phyloP scores from a whole-genome alignment of 2,329 filamentous ascomycete species.

The Sclerotinia sclerotiorum region DNA sequence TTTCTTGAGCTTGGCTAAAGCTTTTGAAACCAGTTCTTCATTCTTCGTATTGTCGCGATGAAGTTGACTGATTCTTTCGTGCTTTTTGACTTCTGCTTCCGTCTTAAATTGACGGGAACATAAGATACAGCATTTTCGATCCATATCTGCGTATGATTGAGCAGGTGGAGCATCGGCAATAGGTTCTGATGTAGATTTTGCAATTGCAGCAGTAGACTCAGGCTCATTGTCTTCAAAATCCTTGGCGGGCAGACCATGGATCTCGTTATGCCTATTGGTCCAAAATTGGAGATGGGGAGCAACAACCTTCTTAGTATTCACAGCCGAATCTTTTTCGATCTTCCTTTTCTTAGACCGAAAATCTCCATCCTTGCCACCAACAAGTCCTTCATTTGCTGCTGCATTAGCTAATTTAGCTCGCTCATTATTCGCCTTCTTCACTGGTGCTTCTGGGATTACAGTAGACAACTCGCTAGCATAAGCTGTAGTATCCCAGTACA shows the following conservation, averaged over 20 bases:
- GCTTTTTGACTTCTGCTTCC: conserved; percentile 54
- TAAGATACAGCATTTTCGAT: conserved; percentile 59
- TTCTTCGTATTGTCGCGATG: conserved; percentile 57
- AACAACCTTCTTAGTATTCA: conserved; percentile 46
- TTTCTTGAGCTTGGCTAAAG: conserved; percentile 43
- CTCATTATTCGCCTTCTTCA: conserved; percentile 35
- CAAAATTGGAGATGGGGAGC: conserved; percentile 69
- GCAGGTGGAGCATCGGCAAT: conserved; percentile 42
- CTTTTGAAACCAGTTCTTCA: conserved; percentile 46
- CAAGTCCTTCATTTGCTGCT: conserved; percentile 41
- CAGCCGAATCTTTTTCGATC: conserved; percentile 47
- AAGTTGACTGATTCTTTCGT: conserved; percentile 58
- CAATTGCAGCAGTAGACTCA: conserved; percentile 25
- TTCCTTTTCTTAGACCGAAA: conserved; percentile 55
- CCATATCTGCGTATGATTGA: conserved; percentile 61
- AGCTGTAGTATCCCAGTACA: conserved; percentile 74
- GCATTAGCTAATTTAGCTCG: conserved; percentile 43
- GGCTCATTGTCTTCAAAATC: conserved; percentile 40
- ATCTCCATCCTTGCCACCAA: conserved; percentile 39
- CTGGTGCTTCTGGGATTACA: conserved; percentile 46
- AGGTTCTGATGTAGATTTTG: conserved; percentile 29
- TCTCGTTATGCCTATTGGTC: conserved; percentile 67
- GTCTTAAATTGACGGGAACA: conserved; percentile 59
- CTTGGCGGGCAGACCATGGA: conserved; percentile 54
- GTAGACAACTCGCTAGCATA: conserved; percentile 67